phyloP scores from a whole-genome alignment of 139 green algal genomes.

The Chlamydomonas sp. region DNA sequence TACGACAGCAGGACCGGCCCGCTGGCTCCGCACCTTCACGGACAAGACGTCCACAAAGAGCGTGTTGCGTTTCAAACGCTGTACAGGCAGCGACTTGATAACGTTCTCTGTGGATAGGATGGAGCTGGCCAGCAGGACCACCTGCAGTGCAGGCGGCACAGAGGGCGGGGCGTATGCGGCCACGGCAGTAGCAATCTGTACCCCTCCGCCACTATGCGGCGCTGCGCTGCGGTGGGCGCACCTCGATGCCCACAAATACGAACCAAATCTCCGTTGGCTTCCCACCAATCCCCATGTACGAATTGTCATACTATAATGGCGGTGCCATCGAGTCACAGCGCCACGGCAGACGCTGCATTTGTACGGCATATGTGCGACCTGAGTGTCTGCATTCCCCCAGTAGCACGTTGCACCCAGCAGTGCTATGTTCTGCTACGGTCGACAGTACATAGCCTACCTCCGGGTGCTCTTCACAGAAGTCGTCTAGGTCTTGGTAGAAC shows the following conservation, averaged over 20 bases:
- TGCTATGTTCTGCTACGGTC: no score
- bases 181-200: not conserved
- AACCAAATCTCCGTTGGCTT: no score
- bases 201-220: no score
- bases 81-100: conserved; percentile 83
- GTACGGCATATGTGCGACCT: no score
- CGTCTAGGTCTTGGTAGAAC: conserved; percentile 90
- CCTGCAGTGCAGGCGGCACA: conserved; percentile 7
- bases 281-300: no score
- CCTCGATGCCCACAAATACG: no score
- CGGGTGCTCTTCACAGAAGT: conserved; percentile 98
- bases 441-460: conserved; percentile 64
- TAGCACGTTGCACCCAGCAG: no score
- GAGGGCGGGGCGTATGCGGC: not conserved
- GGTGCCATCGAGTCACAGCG: no score
- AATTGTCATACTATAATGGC: no score
- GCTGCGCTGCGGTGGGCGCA: no score
- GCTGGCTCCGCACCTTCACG: conserved; percentile 82
- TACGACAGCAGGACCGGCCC: not conserved
- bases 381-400: no score
- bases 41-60: conserved; percentile 98
- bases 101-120: conserved; percentile 94
- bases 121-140: conserved; percentile 92
- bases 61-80: conserved; percentile 91
- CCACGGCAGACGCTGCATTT: no score